Evolutionary conservation across 257 asterid species (phyloP), one percentile per base, ranked within the genome.

Genomic region (Knoxia roxburghii): DNA sequence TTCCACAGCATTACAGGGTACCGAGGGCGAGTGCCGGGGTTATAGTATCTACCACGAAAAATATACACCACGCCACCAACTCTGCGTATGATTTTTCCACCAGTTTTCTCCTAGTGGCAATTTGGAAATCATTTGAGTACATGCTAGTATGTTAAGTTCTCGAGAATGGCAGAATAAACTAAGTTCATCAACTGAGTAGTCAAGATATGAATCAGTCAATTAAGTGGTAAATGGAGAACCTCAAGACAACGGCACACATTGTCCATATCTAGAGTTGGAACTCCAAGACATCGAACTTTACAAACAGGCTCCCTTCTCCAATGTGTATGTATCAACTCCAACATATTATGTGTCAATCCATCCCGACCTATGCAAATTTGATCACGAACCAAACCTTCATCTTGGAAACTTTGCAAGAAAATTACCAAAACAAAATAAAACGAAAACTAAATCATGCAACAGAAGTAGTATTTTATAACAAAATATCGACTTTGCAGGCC

Each of bases 1-100:
- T 88, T 94, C 99, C 99, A 94, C 7, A 94, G 94, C 99, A 94
- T 94, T 72, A 94, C 78, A 0, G 99, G 99, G 18, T 82, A 79
- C 72, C 77, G 73, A 30, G 95, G 97, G 35, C 97, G 96, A 63
- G 78, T 79, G 5, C 62, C 81, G 65, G 77, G 92, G 80, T 88
- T 85, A 63, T 94, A 94, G 75, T 94, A 77, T 85, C 99, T 88
- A 51, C 99, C 99, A 7, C 99, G 91, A 68, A 94, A 94, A n/a
- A 94, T 39, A 79, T 83, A 94, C 37, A 88, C 81, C 51, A 94
- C 86, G 23, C 97, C 99, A 35, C 97, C 99, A 58, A 86, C 77
- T 81, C 95, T 79, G 61, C 77, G 82, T 41, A 94, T 87, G 70
- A 90, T 84, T 80, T 84, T 88, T 59, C 99, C 99, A 61, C 95